Percentiles rank a stretch among this genome's conserved stretches.
phyloP scores from a whole-genome alignment of 768 basidiomycete genomes.

The Omphalotus guepiniiformis region DNA sequence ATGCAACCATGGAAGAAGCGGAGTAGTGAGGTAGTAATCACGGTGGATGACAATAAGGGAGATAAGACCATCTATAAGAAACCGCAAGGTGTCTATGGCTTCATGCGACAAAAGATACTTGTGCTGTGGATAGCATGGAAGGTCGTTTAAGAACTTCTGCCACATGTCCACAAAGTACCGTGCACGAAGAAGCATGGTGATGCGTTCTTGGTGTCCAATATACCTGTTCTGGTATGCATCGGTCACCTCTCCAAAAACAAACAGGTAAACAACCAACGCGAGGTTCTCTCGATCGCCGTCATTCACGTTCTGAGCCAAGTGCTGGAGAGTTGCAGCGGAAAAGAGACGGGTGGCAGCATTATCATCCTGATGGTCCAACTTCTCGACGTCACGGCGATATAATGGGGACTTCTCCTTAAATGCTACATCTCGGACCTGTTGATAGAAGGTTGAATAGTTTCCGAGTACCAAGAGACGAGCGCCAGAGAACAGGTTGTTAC shows the following conservation, averaged over 20 bases:
- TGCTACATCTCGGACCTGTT: slow-evolving; percentile 18
- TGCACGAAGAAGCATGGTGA: slow-evolving; percentile 27
- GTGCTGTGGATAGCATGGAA: slow-evolving; percentile 14
- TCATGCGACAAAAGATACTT: slow-evolving; percentile 30
- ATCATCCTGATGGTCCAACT: slow-evolving; percentile 42
- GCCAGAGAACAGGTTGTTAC: slow-evolving; percentile 29
- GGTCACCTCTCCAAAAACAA: slow-evolving; percentile 33
- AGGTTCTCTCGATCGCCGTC: slow-evolving; percentile 12
- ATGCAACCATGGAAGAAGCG: slow-evolving; percentile 33
- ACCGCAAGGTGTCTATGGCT: slow-evolving; percentile 25
- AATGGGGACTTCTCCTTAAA: slow-evolving; percentile 16
- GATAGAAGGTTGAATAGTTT: slow-evolving; percentile 15
- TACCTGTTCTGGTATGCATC: slow-evolving; percentile 34
- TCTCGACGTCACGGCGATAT: slow-evolving; percentile 26
- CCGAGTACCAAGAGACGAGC: slow-evolving; percentile 24
- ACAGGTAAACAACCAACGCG: slow-evolving; percentile 33
- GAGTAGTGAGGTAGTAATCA: slow-evolving; percentile 21
- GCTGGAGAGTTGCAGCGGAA: slow-evolving; percentile 27
- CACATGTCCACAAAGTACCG: slow-evolving; percentile 28
- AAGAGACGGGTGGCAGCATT: slow-evolving; percentile 36
- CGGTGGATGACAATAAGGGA: slow-evolving; percentile 29
- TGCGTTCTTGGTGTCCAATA: slow-evolving; percentile 21
- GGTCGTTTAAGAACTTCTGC: slow-evolving; percentile 17
- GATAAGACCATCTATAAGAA: slow-evolving; percentile 28
- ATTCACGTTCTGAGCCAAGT: slow-evolving; percentile 16